phyloP scores from a whole-genome alignment of 1,284 basidiomycete species.

The Cutaneotrichosporon cutaneum region DNA sequence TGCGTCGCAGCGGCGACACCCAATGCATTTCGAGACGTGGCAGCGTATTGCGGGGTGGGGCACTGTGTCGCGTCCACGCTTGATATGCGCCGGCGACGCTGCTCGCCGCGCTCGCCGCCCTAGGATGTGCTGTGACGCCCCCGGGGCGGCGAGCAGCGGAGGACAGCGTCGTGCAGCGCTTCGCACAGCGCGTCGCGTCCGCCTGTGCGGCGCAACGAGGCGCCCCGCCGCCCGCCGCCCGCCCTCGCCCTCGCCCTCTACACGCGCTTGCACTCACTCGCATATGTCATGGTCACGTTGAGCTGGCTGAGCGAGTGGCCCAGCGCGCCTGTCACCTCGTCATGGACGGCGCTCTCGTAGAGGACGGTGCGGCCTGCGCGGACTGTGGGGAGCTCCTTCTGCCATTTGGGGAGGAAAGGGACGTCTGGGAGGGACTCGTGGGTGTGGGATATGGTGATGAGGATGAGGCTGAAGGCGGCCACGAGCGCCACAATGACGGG shows the following conservation, averaged over 20 bases:
- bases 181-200: too few relatives aligned
- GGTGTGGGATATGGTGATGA: neutral
- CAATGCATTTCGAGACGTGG: too few relatives aligned
- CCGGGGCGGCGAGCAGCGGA: too few relatives aligned
- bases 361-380: conserved; percentile 68
- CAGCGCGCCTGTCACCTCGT: neutral
- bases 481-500: neutral
- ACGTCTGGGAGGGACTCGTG: neutral
- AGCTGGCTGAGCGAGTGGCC: neutral
- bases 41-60: too few relatives aligned
- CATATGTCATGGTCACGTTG: conserved; percentile 13
- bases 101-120: too few relatives aligned
- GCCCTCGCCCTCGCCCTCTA: neutral
- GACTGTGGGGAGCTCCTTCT: conserved; percentile 40
- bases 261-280: conserved; percentile 24
- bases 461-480: neutral
- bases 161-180: too few relatives aligned
- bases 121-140: too few relatives aligned
- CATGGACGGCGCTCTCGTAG: conserved; percentile 37
- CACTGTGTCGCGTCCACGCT: too few relatives aligned
- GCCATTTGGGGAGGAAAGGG: neutral
- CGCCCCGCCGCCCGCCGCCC: neutral
- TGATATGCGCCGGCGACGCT: too few relatives aligned
- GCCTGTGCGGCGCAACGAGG: too few relatives aligned
- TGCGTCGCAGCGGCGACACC: too few relatives aligned